These are phyloP conservation scores for Colletotrichum theobromicola DNA, from an alignment of 2,329 filamentous ascomycete genomes.

Conservation along the genomic window DNA sequence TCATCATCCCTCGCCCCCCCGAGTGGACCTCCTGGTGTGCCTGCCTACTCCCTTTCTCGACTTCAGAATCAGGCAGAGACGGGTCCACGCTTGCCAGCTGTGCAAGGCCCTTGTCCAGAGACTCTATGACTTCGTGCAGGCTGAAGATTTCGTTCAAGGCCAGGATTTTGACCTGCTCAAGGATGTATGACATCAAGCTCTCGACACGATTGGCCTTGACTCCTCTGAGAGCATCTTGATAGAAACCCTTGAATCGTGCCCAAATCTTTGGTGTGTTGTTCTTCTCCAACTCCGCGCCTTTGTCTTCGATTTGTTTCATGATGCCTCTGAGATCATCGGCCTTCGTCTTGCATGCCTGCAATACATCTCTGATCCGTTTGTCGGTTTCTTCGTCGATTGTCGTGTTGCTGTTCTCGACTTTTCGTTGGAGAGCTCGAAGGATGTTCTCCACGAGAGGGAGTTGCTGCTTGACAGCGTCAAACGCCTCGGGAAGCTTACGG, in stretches of 20 bases:
- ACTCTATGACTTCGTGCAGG: not conserved
- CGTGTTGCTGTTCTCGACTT: not conserved
- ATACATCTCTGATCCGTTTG: not conserved
- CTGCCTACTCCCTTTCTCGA: no score
- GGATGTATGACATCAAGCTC: not conserved
- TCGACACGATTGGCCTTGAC: not conserved
- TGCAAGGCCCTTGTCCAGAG: not conserved
- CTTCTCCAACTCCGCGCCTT: not conserved
- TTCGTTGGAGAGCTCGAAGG: not conserved
- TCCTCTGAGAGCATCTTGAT: not conserved
- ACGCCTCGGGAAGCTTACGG: not conserved
- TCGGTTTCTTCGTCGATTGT: not conserved
- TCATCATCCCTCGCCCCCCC: no score
- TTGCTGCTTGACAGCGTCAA: not conserved
- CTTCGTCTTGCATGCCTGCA: not conserved
- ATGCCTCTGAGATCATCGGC: not conserved
- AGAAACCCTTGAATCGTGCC: not conserved
- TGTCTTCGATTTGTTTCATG: not conserved
- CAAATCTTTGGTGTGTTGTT: not conserved
- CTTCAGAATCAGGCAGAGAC: not conserved
- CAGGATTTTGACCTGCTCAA: not conserved
- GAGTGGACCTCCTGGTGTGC: no score
- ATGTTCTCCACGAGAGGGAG: not conserved
- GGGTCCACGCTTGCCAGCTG: not conserved
- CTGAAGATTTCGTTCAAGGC: not conserved